These are phyloP conservation scores for Leptodontidium sp. DNA, from an alignment of 2,329 filamentous ascomycete species.

Conservation along the genomic window DNA sequence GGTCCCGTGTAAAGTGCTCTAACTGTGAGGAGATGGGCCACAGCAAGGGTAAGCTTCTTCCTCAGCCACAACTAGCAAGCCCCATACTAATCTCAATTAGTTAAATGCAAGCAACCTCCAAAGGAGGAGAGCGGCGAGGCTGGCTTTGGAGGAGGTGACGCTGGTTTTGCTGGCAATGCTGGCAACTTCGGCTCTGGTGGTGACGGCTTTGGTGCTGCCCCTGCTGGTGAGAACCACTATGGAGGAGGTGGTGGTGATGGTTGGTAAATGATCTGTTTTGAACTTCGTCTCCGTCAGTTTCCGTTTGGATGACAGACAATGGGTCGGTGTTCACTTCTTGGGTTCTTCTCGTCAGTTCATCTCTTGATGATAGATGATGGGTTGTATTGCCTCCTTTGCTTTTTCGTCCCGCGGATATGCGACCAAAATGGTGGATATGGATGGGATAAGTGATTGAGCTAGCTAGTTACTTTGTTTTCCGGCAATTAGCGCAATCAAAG, in stretches of 20 bases:
- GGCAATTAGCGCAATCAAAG: conserved; percentile 2
- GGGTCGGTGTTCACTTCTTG: conserved; percentile 8
- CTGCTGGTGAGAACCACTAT: conserved; percentile 11
- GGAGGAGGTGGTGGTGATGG: conserved; percentile 5
- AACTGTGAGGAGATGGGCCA: conserved; percentile 57
- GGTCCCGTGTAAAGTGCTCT: conserved; percentile 63
- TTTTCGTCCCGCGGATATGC: not conserved
- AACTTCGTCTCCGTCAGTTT: conserved; percentile 3
- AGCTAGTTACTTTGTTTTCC: conserved; percentile 6
- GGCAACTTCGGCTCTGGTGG: conserved; percentile 10
- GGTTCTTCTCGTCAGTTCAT: conserved; percentile 12
- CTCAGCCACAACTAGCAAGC: conserved; percentile 10
- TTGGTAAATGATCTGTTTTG: conserved; percentile 11
- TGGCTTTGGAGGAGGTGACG: conserved; percentile 36
- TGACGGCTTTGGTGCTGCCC: conserved; percentile 4
- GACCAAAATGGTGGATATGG: conserved; percentile 13
- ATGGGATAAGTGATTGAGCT: not conserved
- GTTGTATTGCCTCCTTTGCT: conserved; percentile 2
- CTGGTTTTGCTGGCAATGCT: conserved; percentile 17
- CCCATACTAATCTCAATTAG: conserved; percentile 43
- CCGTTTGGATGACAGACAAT: conserved; percentile 14
- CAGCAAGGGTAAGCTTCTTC: conserved; percentile 22
- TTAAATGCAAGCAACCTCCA: conserved; percentile 50
- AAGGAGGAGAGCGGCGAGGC: conserved; percentile 37
- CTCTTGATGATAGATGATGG: conserved; percentile 16